A percentile compares a stretch with the other conserved stretches of the same genome.
Evolutionary conservation across 2,329 filamentous ascomycete species (phyloP).

Genomic region (Aspergillus phoenicis): DNA sequence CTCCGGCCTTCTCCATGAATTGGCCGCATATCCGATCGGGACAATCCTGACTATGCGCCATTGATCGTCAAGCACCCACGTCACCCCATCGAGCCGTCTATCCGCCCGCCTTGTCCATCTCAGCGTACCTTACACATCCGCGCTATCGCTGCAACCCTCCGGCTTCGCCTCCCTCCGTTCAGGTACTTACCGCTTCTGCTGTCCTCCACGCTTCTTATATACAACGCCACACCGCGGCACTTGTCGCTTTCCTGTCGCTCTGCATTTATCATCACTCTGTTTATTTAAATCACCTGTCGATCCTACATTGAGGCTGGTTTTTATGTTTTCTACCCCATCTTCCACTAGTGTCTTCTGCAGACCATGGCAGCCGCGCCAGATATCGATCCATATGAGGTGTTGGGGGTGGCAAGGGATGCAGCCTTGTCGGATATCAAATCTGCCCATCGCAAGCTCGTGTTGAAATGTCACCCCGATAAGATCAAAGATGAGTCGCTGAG

Average conservation of each 20-base stretch:
- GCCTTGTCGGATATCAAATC: constrained; percentile 71
- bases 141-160: constrained; percentile 15
- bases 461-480: constrained; percentile 91
- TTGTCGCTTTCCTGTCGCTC: neutral
- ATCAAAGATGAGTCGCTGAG: constrained; percentile 77
- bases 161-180: constrained; percentile 12
- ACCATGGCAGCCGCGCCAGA: constrained; percentile 34
- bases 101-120: constrained; percentile 1
- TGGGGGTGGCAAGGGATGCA: constrained; percentile 74
- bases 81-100: constrained; percentile 15
- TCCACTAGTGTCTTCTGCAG: constrained; percentile 13
- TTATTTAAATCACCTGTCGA: constrained; percentile 5
- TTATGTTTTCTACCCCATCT: constrained; percentile 20
- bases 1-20: constrained; percentile 22
- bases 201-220: constrained; percentile 14
- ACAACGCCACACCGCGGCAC: constrained; percentile 8
- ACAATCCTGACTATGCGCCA: constrained; percentile 19
- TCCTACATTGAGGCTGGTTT: constrained; percentile 14
- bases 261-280: constrained; percentile 4
- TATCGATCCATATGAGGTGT: constrained; percentile 75
- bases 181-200: constrained; percentile 13
- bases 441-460: constrained; percentile 80
- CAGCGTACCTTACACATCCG: constrained; percentile 7
- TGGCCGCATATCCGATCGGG: constrained; percentile 14
- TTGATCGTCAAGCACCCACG: constrained; percentile 26